Base-by-base conservation (phyloP, 2,329 filamentous ascomycete species). In the Xylaria sp. region DNA sequence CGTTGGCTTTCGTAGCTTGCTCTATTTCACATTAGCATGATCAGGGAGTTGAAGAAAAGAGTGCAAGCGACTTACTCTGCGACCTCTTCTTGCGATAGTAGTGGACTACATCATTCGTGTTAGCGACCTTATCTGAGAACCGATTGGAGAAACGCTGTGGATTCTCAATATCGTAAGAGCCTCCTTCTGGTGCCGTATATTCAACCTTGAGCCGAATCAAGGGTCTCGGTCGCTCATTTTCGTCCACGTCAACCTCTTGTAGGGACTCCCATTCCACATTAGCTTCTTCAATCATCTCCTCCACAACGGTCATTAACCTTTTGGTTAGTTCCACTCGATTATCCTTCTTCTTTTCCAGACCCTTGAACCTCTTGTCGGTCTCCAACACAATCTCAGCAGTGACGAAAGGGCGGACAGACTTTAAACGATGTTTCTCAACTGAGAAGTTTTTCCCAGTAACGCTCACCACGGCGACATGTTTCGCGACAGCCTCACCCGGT, bases 91-190 rank as follows among this genome's bases (percentile, higher is more conserved):
- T 97, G 65, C 93, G 89, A 79, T 97, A 90, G 78, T 97, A 98
- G 76, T 95, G 92, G 0, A 99, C 90, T 0, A 99, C 93, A 74
- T 99, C 96, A 73, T 94, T 97, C 10, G 91, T 90, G 77, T 99
- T 99, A 67, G 96, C 96, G 0, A 99, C 95, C 76, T 89, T 92
- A n/a, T 90, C 92, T 1, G 92, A 87, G 74, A 98, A 99, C 2
- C 94, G 88, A 78, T 97, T 97, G 0, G 95, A 98, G 76, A 98
- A 97, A 9, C 96, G 90, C 78, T 98, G 96, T 0, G 96, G 94
- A 69, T 99, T 99, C 79, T 98, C 96, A 71, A 92, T 91, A 73
- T 98, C 93, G 75, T 93, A 99, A 42, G 89, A 88, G 15, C 93
- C 92, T 4, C 93, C 94, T 53, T 97, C 93, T 0, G 92, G 92